Evolutionary conservation across 495 filamentous ascomycete genomes (phyloP).

Genomic region (Aspergillus diversus): DNA sequence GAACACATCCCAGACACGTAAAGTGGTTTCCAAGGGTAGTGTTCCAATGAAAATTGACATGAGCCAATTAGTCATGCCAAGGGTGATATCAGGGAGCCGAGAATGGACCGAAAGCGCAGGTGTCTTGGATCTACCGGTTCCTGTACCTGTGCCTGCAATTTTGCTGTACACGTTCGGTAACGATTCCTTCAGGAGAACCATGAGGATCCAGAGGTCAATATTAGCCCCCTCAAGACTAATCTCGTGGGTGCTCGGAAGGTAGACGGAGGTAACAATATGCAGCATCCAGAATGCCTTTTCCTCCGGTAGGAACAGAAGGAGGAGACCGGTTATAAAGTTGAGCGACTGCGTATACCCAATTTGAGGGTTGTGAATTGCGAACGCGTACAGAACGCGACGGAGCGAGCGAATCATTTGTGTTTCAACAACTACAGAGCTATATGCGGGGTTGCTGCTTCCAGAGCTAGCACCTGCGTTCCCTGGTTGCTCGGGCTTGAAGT

Average conservation of each 20-base stretch:
- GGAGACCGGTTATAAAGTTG: constrained; percentile 93
- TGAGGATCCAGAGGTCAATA: constrained; percentile 91
- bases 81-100: constrained; percentile 83
- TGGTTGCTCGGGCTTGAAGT: constrained; percentile 74
- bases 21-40: constrained; percentile 83
- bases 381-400: constrained; percentile 84
- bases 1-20: constrained; percentile 94
- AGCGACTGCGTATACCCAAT: constrained; percentile 97
- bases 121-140: constrained; percentile 42
- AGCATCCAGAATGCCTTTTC: constrained; percentile 95
- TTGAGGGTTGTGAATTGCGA: constrained; percentile 82
- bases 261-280: constrained; percentile 84
- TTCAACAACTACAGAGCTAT: constrained; percentile 55
- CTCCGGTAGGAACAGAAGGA: constrained; percentile 90
- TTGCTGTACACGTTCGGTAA: constrained; percentile 87
- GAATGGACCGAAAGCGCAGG: constrained; percentile 54
- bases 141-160: constrained; percentile 75
- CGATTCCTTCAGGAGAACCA: constrained; percentile 80
- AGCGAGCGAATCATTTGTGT: constrained; percentile 78
- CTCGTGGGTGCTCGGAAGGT: constrained; percentile 92
- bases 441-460: constrained; percentile 36
- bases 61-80: constrained; percentile 97
- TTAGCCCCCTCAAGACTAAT: constrained; percentile 91
- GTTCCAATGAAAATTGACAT: constrained; percentile 96
- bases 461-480: constrained; percentile 25